A percentile compares a stretch with the other conserved stretches of the same genome.
Conservation (phyloP, 192 early-diverging fungal genomes). For the Coemansia sp. region DNA sequence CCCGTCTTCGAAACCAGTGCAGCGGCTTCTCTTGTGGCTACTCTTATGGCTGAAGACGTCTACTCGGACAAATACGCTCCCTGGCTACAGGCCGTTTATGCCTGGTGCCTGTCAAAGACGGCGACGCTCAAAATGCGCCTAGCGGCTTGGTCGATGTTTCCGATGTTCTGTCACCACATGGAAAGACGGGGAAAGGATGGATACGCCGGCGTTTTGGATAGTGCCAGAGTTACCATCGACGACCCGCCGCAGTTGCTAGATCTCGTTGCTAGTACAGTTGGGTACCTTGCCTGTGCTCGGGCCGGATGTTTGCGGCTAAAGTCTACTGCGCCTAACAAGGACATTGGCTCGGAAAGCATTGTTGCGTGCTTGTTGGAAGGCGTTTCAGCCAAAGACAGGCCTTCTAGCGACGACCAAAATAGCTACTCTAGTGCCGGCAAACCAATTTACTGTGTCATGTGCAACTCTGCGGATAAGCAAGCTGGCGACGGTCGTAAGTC, state of each 20-base stretch:
- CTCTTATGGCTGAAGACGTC: neutral
- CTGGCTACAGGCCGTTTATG: conserved; percentile 28
- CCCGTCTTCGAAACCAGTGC: conserved; percentile 1
- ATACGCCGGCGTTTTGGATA: conserved; percentile 11
- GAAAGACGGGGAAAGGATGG: conserved; percentile 17
- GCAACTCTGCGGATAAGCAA: conserved; percentile 2
- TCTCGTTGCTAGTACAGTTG: conserved; percentile 33
- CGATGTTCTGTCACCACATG: conserved; percentile 26
- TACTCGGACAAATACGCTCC: conserved; percentile 21
- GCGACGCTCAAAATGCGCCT: conserved; percentile 24
- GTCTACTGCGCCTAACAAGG: neutral
- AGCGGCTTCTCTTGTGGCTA: conserved; percentile 19
- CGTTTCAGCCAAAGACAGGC: neutral
- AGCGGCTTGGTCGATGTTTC: conserved; percentile 42
- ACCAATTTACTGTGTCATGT: neutral
- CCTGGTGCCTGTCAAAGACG: conserved; percentile 26
- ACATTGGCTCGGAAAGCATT: neutral
- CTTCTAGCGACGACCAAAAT: neutral
- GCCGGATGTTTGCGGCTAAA: conserved; percentile 22
- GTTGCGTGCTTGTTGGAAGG: neutral
- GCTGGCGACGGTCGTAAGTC: neutral
- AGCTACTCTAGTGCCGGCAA: neutral
- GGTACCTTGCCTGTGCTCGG: conserved; percentile 48
- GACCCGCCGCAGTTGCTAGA: conserved; percentile 42
- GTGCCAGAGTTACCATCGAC: conserved; percentile 29